phyloP scores from a whole-genome alignment of 2,329 filamentous ascomycete genomes.

The Ambrosiella cleistominuta region DNA sequence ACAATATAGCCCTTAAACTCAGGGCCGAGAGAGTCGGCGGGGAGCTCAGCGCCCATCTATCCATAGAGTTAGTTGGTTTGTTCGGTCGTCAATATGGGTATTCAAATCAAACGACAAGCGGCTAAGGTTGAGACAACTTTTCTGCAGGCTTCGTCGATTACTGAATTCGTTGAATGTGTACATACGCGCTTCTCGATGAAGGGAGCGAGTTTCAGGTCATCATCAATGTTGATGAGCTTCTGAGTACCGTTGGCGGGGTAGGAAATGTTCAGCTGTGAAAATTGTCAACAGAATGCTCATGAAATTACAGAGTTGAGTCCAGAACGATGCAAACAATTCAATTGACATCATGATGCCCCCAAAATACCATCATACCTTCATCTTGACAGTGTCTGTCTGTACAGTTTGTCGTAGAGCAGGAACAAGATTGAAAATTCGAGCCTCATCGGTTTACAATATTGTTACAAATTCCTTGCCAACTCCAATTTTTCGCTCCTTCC shows the following conservation, averaged over 20 bases:
- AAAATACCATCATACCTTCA: constrained; percentile 11
- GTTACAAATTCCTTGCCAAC: background rate
- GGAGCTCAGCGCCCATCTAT: constrained; percentile 76
- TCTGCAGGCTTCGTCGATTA: background rate
- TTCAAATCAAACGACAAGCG: constrained; percentile 16
- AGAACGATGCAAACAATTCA: constrained; percentile 8
- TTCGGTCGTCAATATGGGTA: background rate
- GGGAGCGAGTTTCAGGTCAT: constrained; percentile 97
- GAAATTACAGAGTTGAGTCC: too few species aligned
- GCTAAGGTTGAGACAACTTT: constrained; percentile 17
- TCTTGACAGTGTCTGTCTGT: constrained; percentile 13
- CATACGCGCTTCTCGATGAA: constrained; percentile 96
- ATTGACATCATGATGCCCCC: background rate
- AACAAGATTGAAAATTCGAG: constrained; percentile 1
- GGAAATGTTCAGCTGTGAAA: constrained; percentile 41
- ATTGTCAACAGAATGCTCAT: constrained; percentile 19
- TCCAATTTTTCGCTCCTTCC: constrained; percentile 3
- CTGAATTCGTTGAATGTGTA: constrained; percentile 16
- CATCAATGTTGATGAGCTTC: constrained; percentile 97
- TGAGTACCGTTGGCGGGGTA: constrained; percentile 99
- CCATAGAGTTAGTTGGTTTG: constrained; percentile 9
- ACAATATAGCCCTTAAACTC: constrained; percentile 99
- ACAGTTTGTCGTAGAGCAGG: constrained; percentile 11
- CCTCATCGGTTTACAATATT: constrained; percentile 7
- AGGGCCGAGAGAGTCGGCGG: constrained; percentile 87